phyloP scores from a whole-genome alignment of 306 rosid genomes.

The Casuarina glauca region DNA sequence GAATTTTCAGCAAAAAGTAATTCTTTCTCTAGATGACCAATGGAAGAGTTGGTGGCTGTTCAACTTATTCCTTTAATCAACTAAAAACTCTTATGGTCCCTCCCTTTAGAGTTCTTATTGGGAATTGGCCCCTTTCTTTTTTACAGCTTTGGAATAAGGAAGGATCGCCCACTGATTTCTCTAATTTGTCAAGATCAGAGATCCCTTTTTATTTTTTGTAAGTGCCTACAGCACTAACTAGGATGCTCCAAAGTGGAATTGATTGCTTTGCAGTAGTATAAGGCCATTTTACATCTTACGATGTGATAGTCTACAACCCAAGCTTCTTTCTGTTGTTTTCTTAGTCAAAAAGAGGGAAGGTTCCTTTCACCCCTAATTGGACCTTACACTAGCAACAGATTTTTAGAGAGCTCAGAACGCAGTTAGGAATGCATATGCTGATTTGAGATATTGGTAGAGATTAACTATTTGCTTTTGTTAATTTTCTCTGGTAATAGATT shows the following conservation, averaged over 20 bases:
- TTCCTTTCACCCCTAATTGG: too few relatives aligned
- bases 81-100: conserved; percentile 9
- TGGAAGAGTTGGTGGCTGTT: conserved; percentile 4
- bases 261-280: conserved; percentile 42
- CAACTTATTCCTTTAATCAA: conserved; percentile 24
- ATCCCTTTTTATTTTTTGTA: too few relatives aligned
- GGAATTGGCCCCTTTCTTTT: conserved; percentile 28
- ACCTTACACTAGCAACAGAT: too few relatives aligned
- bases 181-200: conserved; percentile 33
- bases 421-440: too few relatives aligned
- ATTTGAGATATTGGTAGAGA: too few relatives aligned
- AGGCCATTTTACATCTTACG: too few relatives aligned
- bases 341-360: too few relatives aligned
- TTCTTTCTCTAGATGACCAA: not conserved
- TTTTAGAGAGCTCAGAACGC: too few relatives aligned
- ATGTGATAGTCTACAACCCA: too few relatives aligned
- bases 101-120: conserved; percentile 4
- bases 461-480: too few relatives aligned
- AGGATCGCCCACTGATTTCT: conserved; percentile 35
- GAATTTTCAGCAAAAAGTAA: not conserved
- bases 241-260: conserved; percentile 43
- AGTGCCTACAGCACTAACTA: conserved; percentile 58
- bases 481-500: too few relatives aligned
- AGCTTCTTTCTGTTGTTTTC: too few relatives aligned
- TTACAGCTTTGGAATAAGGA: conserved; percentile 21